Base-by-base conservation (phyloP, 2,329 filamentous ascomycete species). In the Neoascochyta sp. region DNA sequence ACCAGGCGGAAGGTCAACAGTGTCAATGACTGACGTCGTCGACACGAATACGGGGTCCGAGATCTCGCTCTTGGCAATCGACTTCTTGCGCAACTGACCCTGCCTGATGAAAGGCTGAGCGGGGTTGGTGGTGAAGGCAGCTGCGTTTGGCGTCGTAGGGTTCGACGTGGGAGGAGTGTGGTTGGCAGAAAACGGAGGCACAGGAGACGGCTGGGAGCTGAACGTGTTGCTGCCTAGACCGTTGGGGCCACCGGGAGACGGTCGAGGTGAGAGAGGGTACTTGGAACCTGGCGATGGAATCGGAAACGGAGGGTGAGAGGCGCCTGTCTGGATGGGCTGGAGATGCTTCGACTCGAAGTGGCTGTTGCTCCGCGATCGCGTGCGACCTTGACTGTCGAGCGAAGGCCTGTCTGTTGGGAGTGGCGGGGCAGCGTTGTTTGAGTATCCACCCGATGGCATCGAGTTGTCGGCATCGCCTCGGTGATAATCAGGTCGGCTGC, bases 31-130 rank as follows among this genome's bases (percentile, higher is more conserved):
- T 2, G 73, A 77, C 4, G 77, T 80, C 7, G 67, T 67, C 2
- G 69, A 73, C 15, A 74, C 48, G 37, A 75, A 66, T 4, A 63
- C 65, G 0, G 78, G 78, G 45, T 81, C 78, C 2, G 76, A 80
- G 27, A 82, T 82, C 34, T 75, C 71, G 9, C 67, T 64, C 57
- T 82, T 82, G 40, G 73, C 72, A 26, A 81, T 67, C 0, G 71
- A 67, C 46, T 73, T 73, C 63, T 80, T 81, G 20, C 75, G 69
- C 47, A 59, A 30, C 18, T 54, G 42, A 10, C 49, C 53, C 15
- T 48, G 53, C 47, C 38, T 41, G n/a, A 35, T 32, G 19, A 50
- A 32, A 12, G 50, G 52, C 25, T 60, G 60, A 31, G 57, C 34
- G 9, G 39, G 35, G 35, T 51, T 50, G 7, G 52, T 33, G 15